These are phyloP conservation scores for Aspergillus sp. DNA, from an alignment of 2,329 filamentous ascomycete species.

Conservation along the genomic window DNA sequence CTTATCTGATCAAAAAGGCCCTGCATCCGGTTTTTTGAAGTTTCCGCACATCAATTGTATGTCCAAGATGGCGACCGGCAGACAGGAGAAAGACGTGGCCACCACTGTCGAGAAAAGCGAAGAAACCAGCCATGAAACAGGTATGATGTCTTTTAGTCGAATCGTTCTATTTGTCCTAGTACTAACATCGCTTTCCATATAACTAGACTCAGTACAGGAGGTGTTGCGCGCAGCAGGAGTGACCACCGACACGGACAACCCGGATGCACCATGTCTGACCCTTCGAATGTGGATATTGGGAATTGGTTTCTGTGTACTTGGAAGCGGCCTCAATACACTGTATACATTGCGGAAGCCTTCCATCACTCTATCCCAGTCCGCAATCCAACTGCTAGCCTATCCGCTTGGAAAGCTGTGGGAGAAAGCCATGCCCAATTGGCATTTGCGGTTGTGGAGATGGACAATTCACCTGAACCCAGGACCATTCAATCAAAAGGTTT, in stretches of 20 bases:
- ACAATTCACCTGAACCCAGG: constrained; percentile 21
- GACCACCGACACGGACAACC: constrained; percentile 47
- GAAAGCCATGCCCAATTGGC: constrained; percentile 15
- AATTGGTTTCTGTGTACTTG: constrained; percentile 9
- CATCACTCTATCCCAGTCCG: constrained; percentile 18
- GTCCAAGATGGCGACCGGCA: neutral
- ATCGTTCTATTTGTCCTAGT: neutral
- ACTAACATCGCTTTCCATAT: neutral
- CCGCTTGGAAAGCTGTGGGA: constrained; percentile 19
- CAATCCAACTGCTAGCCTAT: constrained; percentile 16
- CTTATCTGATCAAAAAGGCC: neutral
- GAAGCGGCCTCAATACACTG: constrained; percentile 11
- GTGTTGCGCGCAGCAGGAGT: constrained; percentile 32
- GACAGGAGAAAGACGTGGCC: neutral
- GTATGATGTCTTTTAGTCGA: neutral
- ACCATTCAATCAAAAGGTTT: constrained; percentile 24
- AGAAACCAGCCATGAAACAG: neutral
- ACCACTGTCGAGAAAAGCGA: neutral
- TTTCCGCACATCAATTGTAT: neutral
- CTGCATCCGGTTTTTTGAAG: neutral
- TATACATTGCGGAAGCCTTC: constrained; percentile 17
- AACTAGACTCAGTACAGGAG: constrained; percentile 7
- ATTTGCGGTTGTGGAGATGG: constrained; percentile 10
- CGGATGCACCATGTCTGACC: constrained; percentile 29
- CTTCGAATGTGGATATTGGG: constrained; percentile 13